phyloP scores from a whole-genome alignment of 306 rosid species.

The Sphenostylis stenocarpa region DNA sequence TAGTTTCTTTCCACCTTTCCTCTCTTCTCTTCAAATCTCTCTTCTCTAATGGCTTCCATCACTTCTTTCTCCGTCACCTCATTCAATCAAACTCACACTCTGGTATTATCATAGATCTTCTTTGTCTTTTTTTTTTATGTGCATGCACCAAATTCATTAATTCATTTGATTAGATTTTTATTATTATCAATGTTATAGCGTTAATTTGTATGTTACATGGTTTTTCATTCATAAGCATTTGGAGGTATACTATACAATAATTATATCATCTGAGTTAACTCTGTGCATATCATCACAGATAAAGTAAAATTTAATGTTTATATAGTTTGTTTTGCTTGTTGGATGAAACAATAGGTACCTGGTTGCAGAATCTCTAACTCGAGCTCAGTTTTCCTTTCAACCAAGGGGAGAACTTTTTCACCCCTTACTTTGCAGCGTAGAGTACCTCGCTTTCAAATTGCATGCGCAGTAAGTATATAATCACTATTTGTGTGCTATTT shows the following conservation, averaged over 20 bases:
- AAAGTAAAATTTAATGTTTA: too few relatives aligned
- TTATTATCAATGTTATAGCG: too few relatives aligned
- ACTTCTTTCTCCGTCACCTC: slow-evolving; percentile 30
- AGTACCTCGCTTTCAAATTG: slow-evolving; percentile 47
- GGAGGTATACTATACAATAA: too few relatives aligned
- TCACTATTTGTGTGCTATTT: too few relatives aligned
- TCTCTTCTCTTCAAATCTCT: slow-evolving; percentile 29
- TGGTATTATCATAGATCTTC: slow-evolving; percentile 3
- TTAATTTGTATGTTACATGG: too few relatives aligned
- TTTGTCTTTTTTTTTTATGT: too few relatives aligned
- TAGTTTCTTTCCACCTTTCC: slow-evolving; percentile 34
- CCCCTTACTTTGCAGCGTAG: slow-evolving; percentile 37
- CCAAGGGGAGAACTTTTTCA: slow-evolving; percentile 47
- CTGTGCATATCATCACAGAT: too few relatives aligned
- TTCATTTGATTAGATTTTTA: too few relatives aligned
- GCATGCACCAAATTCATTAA: too few relatives aligned
- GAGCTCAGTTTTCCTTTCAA: slow-evolving; percentile 24
- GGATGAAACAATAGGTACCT: slow-evolving; percentile 46
- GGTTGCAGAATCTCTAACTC: slow-evolving; percentile 41
- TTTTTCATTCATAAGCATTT: too few relatives aligned
- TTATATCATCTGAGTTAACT: too few relatives aligned
- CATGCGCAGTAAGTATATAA: slow-evolving; percentile 55
- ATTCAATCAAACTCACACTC: slow-evolving; percentile 30
- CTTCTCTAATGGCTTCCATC: slow-evolving; percentile 41
- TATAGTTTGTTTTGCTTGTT: neutral